Percentiles rank a stretch among this genome's conserved stretches.
Conservation (phyloP, 768 basidiomycete genomes). For the Lentinula boryana region DNA sequence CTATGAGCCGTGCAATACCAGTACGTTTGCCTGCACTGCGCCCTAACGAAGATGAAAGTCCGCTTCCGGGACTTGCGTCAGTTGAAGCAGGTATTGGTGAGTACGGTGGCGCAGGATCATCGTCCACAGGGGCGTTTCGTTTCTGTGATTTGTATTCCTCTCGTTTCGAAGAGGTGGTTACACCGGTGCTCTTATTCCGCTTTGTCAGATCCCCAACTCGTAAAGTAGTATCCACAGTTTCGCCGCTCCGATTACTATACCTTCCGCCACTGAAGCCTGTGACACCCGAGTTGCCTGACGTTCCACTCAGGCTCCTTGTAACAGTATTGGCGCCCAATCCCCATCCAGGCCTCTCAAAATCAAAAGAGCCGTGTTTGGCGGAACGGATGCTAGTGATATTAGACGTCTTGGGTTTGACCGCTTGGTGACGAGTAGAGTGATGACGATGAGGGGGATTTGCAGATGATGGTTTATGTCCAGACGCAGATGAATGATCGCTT, state of each 20-base stretch:
- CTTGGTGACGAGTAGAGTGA: not conserved
- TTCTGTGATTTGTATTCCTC: conserved; percentile 6
- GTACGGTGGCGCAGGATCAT: conserved; percentile 35
- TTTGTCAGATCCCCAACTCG: not conserved
- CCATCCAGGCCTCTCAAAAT: conserved; percentile 67
- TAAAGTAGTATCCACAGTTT: conserved; percentile 10
- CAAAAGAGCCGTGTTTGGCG: conserved; percentile 68
- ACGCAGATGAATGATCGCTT: conserved; percentile 2
- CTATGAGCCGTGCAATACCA: conserved; percentile 26
- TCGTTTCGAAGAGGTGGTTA: not conserved
- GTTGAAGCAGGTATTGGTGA: conserved; percentile 15
- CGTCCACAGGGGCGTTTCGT: not conserved
- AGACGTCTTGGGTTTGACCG: conserved; percentile 16
- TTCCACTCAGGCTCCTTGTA: conserved; percentile 7
- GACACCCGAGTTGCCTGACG: conserved; percentile 4
- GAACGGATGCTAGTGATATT: conserved; percentile 23
- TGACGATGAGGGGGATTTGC: not conserved
- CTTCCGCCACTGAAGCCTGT: conserved; percentile 15
- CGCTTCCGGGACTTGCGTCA: not conserved
- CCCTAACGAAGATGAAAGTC: conserved; percentile 48
- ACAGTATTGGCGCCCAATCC: conserved; percentile 23
- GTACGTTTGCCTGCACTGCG: conserved; percentile 39
- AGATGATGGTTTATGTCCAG: not conserved
- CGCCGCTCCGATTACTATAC: conserved; percentile 23
- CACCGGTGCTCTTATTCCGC: not conserved